Base-by-base conservation (phyloP, 2,329 filamentous ascomycete species). In the Xylariaceae sp. region DNA sequence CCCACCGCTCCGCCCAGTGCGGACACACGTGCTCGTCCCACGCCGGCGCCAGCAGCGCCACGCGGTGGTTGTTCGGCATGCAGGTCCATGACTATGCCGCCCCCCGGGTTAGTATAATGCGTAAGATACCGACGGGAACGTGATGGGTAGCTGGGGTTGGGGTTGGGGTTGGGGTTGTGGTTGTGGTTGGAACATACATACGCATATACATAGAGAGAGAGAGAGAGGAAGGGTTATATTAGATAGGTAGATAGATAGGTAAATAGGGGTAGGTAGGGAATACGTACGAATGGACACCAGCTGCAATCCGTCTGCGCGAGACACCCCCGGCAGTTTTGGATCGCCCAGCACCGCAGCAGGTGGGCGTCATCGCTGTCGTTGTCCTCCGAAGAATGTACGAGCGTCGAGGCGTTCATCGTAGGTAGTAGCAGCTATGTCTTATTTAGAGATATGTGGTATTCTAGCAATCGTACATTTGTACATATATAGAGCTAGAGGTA, bases 31-130 rank as follows among this genome's bases (percentile, higher is more conserved):
- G 68, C 41, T 77, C 71, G 53, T 83, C 73, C 63, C 74, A 79
- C 2, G 78, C 76, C 1, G 82, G 82, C 2, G 81, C 81, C 16
- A 85, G 70, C 26, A 81, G 65, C 0, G 75, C 79, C 9, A 82
- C 66, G 0, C 59, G 52, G 54, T 78, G 68, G 16, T 73, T 69
- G 57, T 83, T 84, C 20, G 82, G 82, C 1, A 84, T 77, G 65
- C 82, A 85, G 0, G 79, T 77, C 68, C 77, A 80, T 3, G 81
- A 80, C 81, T 83, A n/a, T n/a, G n/a, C n/a, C n/a, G n/a, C n/a
- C n/a, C n/a, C n/a, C n/a, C n/a, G n/a, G n/a, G n/a, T n/a, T n/a
- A n/a, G n/a, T n/a, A n/a, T n/a, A n/a, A n/a, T n/a, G n/a, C n/a
- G n/a, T n/a, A n/a, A n/a, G n/a, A n/a, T n/a, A n/a, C n/a, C n/a